Evolutionary conservation across 805 yeast genomes (phyloP).

Genomic region (Barnettozyma pratensis): DNA sequence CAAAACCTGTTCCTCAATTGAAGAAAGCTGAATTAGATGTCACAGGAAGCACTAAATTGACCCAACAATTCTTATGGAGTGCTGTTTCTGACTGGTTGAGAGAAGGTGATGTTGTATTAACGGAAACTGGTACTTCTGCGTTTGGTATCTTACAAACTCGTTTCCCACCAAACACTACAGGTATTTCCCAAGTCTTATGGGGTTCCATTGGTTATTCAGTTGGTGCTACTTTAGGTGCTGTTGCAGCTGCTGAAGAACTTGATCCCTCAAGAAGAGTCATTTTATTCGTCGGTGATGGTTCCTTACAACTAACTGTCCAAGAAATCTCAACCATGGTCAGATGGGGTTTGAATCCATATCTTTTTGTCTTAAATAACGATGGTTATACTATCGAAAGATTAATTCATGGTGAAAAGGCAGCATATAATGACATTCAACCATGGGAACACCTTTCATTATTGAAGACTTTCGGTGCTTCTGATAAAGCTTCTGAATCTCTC

Average conservation of each 20-base stretch:
- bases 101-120: conserved; percentile 61
- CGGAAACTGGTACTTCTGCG: conserved; percentile 75
- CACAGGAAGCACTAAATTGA: conserved; percentile 40
- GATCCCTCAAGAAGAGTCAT: conserved; percentile 59
- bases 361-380: conserved; percentile 64
- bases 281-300: conserved; percentile 71
- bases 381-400: conserved; percentile 75
- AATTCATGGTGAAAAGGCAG: conserved; percentile 63
- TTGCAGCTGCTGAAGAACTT: conserved; percentile 36
- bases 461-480: conserved; percentile 42
- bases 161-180: conserved; percentile 57
- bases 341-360: conserved; percentile 62
- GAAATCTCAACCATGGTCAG: conserved; percentile 66
- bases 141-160: conserved; percentile 64
- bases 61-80: conserved; percentile 69
- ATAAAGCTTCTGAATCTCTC: conserved; percentile 43
- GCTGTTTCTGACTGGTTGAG: conserved; percentile 55
- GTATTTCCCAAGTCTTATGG: conserved; percentile 73
- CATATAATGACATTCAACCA: conserved; percentile 61
- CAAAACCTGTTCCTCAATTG: conserved; percentile 51
- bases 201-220: conserved; percentile 61
- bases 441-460: conserved; percentile 61
- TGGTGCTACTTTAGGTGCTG: conserved; percentile 14
- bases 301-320: conserved; percentile 69
- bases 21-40: conserved; percentile 42